Percentiles rank a stretch among this genome's conserved stretches.
phyloP scores from a whole-genome alignment of 2,329 filamentous ascomycete species.

The Aspergillus viridinutans region DNA sequence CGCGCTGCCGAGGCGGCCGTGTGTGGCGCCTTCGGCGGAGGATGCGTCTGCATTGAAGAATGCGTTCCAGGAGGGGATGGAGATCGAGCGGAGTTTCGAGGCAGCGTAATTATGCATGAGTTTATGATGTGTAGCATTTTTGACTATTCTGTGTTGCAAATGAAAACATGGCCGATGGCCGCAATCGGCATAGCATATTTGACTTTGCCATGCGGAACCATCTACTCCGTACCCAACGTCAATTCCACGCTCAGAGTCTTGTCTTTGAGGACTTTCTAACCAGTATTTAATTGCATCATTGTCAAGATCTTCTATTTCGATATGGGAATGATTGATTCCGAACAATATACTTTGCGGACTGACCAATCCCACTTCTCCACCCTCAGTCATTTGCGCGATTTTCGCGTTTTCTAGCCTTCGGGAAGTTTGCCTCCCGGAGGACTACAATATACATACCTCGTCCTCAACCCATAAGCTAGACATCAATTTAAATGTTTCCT shows the following conservation, averaged over 20 bases:
- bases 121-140: slow-evolving; percentile 14
- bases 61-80: slow-evolving; percentile 36
- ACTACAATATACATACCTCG: background rate
- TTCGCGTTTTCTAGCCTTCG: background rate
- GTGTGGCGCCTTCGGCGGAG: slow-evolving; percentile 44
- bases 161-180: background rate
- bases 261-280: background rate
- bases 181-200: too few species aligned
- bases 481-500: background rate
- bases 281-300: background rate
- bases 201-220: background rate
- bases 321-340: background rate
- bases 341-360: background rate
- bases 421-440: background rate
- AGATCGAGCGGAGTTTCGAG: slow-evolving; percentile 33
- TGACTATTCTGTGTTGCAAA: background rate
- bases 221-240: background rate
- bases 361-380: background rate
- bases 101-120: slow-evolving; percentile 4
- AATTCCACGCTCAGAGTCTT: background rate
- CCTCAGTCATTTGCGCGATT: background rate
- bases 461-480: background rate
- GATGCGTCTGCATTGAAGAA: slow-evolving; percentile 31
- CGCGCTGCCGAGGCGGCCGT: slow-evolving; percentile 67
- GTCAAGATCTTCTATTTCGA: background rate